Evolutionary conservation across 169 alveolate species (phyloP), one percentile per base, ranked within the genome.

Genomic region (Fabrea salina): DNA sequence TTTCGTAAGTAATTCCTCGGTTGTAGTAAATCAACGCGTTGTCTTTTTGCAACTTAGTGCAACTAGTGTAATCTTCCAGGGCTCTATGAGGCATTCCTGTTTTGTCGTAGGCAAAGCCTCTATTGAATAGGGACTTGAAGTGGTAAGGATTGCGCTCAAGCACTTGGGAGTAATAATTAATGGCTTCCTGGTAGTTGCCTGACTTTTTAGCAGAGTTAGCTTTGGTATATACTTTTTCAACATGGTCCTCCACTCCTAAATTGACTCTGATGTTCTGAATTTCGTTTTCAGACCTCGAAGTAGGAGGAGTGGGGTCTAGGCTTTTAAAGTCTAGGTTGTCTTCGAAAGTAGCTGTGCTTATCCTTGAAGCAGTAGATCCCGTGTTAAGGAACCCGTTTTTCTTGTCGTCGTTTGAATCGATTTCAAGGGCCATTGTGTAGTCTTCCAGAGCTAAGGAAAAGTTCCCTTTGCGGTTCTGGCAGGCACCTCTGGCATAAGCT

Each of bases 31-130:
- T n/a, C n/a, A n/a, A n/a, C n/a, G n/a, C n/a, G n/a, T n/a, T n/a
- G n/a, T n/a, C n/a, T n/a, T n/a, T n/a, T n/a, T n/a, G n/a, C n/a
- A n/a, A n/a, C n/a, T n/a, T n/a, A n/a, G n/a, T n/a, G n/a, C n/a
- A n/a, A n/a, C 78, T 83, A 4, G 95, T 76, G 68, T 93, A 93
- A 71, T 93, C 97, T 57, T 39, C 68, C 30, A 93, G 91, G 5
- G 97, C 97, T 27, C 83, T 81, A 64, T 89, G 92, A 59, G 83
- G 89, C 81, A 86, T 86, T n/a, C 94, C 93, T 61, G 91, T 40
- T 82, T 91, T 91, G 83, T 93, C 95, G 71, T 80, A 89, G 11
- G 96, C 96, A 83, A 91, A 93, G 1, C 96, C 97, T 79, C 97
- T 51, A 78, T 91, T 93, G 64, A 93, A 91, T 6, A 91, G 66